Evolutionary conservation across 352 stramenopile species (phyloP).

Genomic region (Phytophthora pseudosyringae): DNA sequence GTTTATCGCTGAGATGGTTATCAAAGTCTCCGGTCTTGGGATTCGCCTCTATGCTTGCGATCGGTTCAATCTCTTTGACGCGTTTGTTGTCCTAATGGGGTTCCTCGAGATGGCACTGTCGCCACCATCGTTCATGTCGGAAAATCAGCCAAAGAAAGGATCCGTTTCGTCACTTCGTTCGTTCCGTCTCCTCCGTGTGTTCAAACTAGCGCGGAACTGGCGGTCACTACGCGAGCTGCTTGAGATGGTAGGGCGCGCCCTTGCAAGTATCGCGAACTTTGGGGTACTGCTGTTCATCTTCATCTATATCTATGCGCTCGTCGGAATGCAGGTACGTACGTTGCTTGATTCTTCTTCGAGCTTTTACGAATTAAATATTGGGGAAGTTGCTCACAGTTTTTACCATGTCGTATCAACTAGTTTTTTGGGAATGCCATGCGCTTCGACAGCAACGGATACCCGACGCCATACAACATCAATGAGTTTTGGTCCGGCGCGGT

Average conservation of each 20-base stretch:
- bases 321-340: constrained; percentile 79
- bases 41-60: constrained; percentile 69
- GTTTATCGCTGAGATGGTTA: constrained; percentile 70
- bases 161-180: constrained; percentile 89
- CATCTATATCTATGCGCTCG: constrained; percentile 94
- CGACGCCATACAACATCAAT: constrained; percentile 46
- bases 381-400: constrained; percentile 36
- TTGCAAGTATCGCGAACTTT: constrained; percentile 94
- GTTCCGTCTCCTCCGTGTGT: constrained; percentile 92
- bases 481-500: constrained; percentile 70
- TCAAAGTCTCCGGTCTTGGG: constrained; percentile 87
- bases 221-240: constrained; percentile 91
- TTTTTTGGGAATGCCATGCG: constrained; percentile 95
- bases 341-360: too few species aligned
- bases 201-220: constrained; percentile 95
- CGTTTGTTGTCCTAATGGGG: constrained; percentile 77
- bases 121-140: constrained; percentile 70
- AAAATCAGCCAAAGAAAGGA: constrained; percentile 55
- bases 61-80: constrained; percentile 84
- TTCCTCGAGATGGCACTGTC: constrained; percentile 71
- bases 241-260: constrained; percentile 80
- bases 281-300: constrained; percentile 94
- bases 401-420: constrained; percentile 27
- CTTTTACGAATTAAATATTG: constrained; percentile 70
- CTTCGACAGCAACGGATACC: constrained; percentile 85